Evolutionary conservation across 129 eudicot species (phyloP), one percentile per base, ranked within the genome.

Genomic region (Tagetes patula): DNA sequence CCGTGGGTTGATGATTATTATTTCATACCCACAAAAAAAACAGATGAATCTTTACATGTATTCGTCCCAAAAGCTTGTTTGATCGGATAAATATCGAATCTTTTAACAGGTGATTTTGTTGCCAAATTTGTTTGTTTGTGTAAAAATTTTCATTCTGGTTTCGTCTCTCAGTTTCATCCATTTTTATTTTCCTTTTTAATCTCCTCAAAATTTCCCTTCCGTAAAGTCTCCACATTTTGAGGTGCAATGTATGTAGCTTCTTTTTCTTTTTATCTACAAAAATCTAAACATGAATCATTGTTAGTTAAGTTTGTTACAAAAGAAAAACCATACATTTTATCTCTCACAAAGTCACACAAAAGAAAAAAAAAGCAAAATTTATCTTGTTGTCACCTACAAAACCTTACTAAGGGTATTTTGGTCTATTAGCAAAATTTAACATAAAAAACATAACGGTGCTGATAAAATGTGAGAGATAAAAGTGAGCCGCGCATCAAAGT

Each of bases 21-120:
- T 3, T 54, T 65, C 71, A 31, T 77, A 72, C 55, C 79, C 80
- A 75, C 66, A 38, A 66, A 43, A 33, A 61, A 50, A 66, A 20
- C 27, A 64, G 31, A 65, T 64, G 67, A 75, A 53, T 72, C 82
- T 46, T 12, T 20, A 42, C 42, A 10, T 52, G 32, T 49, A 20
- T 67, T 34, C 34, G 39, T 10, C 69, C 50, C 48, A 31, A 53
- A 75, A 50, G 3, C 43, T 40, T 62, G 13, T 58, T 74, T 9
- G 14, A 61, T 47, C 65, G 3, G 3, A 53, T 64, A 8, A 50
- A 50, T 50, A 20, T 53, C 13, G 30, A 49, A 54, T 49, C 64
- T 42, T 30, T 0, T 11, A 62, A 52, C 54, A 8, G 11, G 60
- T 34, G 32, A 13, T 53, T 53, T 53, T n/a, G 5, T 53, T 20